Base-by-base conservation (phyloP, 2,329 filamentous ascomycete genomes). In the Macrophomina tecta region DNA sequence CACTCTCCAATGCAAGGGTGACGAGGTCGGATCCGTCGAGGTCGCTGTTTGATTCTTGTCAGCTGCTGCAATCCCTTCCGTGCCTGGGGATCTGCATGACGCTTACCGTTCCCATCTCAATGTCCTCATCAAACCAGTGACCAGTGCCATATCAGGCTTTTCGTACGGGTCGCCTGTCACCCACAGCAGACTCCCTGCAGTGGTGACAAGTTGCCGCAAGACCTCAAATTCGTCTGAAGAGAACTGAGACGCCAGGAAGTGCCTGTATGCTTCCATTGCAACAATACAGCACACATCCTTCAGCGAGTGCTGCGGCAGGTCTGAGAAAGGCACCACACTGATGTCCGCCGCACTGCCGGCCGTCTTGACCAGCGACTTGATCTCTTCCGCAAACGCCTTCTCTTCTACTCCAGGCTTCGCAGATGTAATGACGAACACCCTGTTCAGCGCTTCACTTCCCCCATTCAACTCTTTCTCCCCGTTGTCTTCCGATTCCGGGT, bases 81-180 rank as follows among this genome's bases (percentile, higher is more conserved):
- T 14, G 7, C 16, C 7, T 28, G 5, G 9, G 42, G 32, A 12
- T 51, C 45, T 7, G 23, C 18, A 23, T 63, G 42, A 34, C 40
- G 61, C 32, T 40, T 64, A n/a, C 32, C 61, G 18, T 12, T 49
- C 46, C 46, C 46, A 49, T 49, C 46, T 49, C 46, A 49, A 49
- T 6, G 53, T 56, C 6, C 63, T 51, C 23, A 56, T 53, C 51
- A 65, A 23, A 7, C 63, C 63, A 16, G 51, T 49, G 2, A 65
- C 34, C 52, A 65, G 23, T 8, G 63, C 63, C n/a, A 18, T 56
- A 45, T 65, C 38, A 3, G 63, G 63, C 23, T 65, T 36, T 14
- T 36, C 32, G 28, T 51, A 42, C 5, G 51, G 63, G 7, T 18
- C n/a, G 30, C 51, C 63, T 4, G 63, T 65, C 12, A 65, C 63